Percentiles rank a stretch among this genome's conserved stretches.
Conservation (phyloP, 257 asterid species). For the Penstemon barbatus region DNA sequence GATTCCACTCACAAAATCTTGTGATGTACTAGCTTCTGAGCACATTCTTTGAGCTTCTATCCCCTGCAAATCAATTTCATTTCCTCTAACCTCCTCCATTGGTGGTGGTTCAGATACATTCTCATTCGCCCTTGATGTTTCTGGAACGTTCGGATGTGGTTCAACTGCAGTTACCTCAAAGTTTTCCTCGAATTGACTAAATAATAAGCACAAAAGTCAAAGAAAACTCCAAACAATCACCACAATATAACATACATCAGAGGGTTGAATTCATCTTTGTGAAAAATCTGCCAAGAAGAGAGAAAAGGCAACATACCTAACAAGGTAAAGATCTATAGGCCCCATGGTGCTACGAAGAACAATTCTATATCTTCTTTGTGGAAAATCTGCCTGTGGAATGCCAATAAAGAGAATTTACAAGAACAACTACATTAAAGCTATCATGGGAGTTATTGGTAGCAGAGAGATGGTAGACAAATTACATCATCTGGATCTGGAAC, state of each 20-base stretch:
- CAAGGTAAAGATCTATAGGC: conserved; percentile 82
- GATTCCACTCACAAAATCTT: conserved; percentile 72
- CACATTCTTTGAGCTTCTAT: conserved; percentile 50
- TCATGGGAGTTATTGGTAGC: conserved; percentile 1
- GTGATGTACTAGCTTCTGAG: conserved; percentile 64
- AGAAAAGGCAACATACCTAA: conserved; percentile 53
- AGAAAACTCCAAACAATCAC: conserved; percentile 16
- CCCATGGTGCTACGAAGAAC: conserved; percentile 92
- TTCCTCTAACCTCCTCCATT: conserved; percentile 46
- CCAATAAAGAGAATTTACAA: conserved; percentile 12
- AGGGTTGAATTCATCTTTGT: background rate
- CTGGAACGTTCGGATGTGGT: conserved; percentile 54
- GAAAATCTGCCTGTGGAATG: conserved; percentile 75
- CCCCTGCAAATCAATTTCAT: conserved; percentile 43
- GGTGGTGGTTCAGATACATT: conserved; percentile 38
- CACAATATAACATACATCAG: conserved; percentile 11
- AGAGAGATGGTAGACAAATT: conserved; percentile 24
- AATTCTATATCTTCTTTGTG: conserved; percentile 86
- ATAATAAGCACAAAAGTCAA: conserved; percentile 15
- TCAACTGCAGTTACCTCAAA: conserved; percentile 57
- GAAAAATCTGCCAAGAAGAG: background rate
- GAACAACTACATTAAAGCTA: conserved; percentile 11
- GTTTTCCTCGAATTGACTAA: conserved; percentile 81
- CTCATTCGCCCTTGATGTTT: conserved; percentile 51
- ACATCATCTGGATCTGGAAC: conserved; percentile 98